Conservation (phyloP, 257 asterid genomes). For the Jacaranda copaia region DNA sequence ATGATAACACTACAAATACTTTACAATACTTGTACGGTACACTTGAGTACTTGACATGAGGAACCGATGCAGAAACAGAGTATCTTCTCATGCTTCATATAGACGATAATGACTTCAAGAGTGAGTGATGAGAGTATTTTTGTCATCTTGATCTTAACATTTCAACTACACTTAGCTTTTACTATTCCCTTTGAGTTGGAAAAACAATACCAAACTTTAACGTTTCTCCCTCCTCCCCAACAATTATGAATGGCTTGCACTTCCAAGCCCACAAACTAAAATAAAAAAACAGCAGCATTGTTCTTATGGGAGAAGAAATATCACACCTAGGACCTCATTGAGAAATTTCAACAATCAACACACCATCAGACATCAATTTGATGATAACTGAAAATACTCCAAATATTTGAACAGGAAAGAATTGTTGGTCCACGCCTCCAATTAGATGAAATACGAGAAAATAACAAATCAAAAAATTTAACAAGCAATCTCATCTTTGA, state of each 20-base stretch:
- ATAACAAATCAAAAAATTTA: neutral
- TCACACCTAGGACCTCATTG: neutral
- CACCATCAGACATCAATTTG: neutral
- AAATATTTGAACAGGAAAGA: neutral
- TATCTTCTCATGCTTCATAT: constrained; percentile 18
- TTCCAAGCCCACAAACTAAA: neutral
- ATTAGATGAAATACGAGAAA: neutral
- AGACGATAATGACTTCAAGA: neutral
- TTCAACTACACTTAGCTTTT: neutral
- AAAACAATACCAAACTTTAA: neutral
- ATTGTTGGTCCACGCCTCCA: neutral
- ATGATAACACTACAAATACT: neutral
- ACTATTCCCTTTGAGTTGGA: no score
- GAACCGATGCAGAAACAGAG: neutral
- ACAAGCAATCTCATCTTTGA: neutral
- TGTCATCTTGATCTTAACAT: neutral
- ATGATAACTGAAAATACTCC: no score
- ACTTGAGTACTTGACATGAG: neutral
- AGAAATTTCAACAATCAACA: neutral
- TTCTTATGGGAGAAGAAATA: neutral
- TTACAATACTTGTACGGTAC: neutral
- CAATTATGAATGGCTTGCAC: neutral
- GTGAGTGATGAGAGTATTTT: neutral
- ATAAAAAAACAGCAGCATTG: neutral
- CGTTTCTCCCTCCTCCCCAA: neutral